Base-by-base conservation (phyloP, 805 yeast species). In the Scheffersomyces lignosus region DNA sequence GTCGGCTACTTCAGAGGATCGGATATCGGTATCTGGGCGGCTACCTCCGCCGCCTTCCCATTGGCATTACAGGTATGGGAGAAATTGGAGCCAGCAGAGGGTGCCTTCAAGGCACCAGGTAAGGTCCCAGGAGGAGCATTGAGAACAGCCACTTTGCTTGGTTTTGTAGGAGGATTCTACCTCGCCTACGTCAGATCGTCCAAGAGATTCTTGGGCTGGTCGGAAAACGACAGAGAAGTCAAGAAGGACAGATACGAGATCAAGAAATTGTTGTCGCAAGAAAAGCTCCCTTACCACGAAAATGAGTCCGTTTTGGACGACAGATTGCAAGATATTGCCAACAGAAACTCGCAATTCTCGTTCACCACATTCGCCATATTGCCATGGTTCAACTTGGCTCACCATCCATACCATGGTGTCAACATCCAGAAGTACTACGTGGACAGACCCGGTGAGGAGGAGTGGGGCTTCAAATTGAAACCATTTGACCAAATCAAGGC, bases 381-480 rank as follows among this genome's bases (percentile, higher is more conserved):
- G 51, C 95, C 95, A 16, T 81, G 88, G 87, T 86, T 87, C 71
- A 87, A 87, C 65, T 67, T 84, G 44, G 88, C 80, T 31, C 66
- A 79, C 58, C 96, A 87, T 62, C 88, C 86, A 49, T 81, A 79
- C 66, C 96, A 87, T 61, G 93, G 91, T 17, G 80, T 85, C 41
- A 83, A 81, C 53, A 67, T 83, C 41, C 40, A 47, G 20, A 56
- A 56, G 40, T 56, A 56, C 45, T 56, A 56, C 45, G 80, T 75
- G 55, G 67, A 61, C 35, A 69, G 83, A 53, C 74, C 75, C 4
- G 81, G 81, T 32, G 81, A 76, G 58, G 81, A 76, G 58, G 66
- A 58, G 18, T 76, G 81, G 81, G 80, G 78, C 5, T 73, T 76
- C 45, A 46, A 44, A 24, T 71, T 76, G 56, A 73, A 74, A 53